Evolutionary conservation across 2,329 filamentous ascomycete species (phyloP).

Genomic region (Neonectria hederae): DNA sequence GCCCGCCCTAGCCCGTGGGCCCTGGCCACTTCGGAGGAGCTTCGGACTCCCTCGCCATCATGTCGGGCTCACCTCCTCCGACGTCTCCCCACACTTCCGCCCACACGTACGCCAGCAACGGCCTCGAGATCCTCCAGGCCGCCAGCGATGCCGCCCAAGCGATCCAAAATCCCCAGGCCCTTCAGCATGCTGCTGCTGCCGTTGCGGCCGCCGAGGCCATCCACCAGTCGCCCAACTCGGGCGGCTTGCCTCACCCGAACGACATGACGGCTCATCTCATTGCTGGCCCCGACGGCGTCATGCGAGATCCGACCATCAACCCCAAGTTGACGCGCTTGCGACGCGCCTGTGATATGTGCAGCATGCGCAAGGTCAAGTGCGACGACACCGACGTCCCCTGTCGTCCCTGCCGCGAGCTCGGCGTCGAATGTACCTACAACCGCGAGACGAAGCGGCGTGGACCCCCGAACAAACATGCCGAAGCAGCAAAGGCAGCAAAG

Average conservation of each 20-base stretch:
- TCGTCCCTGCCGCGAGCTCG: conserved; percentile 64
- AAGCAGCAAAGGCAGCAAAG: conserved; percentile 65
- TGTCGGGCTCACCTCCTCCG: conserved; percentile 43
- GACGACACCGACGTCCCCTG: conserved; percentile 66
- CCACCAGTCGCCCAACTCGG: conserved; percentile 34
- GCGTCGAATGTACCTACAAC: conserved; percentile 66
- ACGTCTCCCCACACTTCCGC: conserved; percentile 45
- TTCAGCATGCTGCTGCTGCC: conserved; percentile 52
- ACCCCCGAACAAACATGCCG: conserved; percentile 67
- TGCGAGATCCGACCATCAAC: conserved; percentile 55
- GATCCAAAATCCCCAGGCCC: conserved; percentile 49
- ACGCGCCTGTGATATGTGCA: conserved; percentile 70
- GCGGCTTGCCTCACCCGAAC: conserved; percentile 26
- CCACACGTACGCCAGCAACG: conserved; percentile 57
- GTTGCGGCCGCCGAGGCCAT: conserved; percentile 46
- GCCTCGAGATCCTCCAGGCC: conserved; percentile 57
- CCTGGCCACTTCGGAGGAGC: conserved; percentile 21
- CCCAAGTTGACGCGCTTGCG: conserved; percentile 65
- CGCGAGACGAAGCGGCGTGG: conserved; percentile 67
- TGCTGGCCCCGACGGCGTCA: conserved; percentile 34
- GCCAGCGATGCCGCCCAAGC: conserved; percentile 56
- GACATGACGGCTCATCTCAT: conserved; percentile 41
- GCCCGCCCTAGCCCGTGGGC: conserved; percentile 32
- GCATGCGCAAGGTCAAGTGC: conserved; percentile 70
- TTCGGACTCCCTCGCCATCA: conserved; percentile 25